A percentile compares a stretch with the other conserved stretches of the same genome.
Conservation (phyloP, 2,329 filamentous ascomycete genomes). For the Ascomycota sp. region DNA sequence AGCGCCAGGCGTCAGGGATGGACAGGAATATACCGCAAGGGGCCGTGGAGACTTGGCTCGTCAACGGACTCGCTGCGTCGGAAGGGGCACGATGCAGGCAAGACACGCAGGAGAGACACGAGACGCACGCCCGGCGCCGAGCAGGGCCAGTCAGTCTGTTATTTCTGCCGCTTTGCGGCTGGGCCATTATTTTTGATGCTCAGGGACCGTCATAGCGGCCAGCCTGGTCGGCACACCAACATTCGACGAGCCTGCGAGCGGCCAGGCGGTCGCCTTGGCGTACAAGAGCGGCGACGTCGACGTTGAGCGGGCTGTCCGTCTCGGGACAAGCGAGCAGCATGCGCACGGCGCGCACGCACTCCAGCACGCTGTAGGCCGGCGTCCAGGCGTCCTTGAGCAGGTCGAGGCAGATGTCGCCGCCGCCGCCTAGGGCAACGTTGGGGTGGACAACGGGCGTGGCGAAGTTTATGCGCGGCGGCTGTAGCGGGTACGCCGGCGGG, state of each 20-base stretch:
- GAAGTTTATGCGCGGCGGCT: constrained; percentile 62
- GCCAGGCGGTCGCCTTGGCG: constrained; percentile 47
- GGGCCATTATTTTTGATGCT: constrained; percentile 1
- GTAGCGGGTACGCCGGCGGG: constrained; percentile 57
- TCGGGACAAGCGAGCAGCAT: constrained; percentile 45
- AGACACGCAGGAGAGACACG: no score
- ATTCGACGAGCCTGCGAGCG: constrained; percentile 49
- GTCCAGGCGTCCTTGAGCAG: constrained; percentile 65
- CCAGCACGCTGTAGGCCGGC: constrained; percentile 62
- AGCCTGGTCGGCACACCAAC: constrained; percentile 32
- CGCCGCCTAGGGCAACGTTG: constrained; percentile 49
- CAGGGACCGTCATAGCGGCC: constrained; percentile 17
- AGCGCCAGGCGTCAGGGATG: no score
- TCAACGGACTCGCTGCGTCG: no score
- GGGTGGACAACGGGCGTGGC: constrained; percentile 71
- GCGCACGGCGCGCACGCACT: constrained; percentile 52
- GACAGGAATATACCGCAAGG: no score
- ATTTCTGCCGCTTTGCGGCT: no score
- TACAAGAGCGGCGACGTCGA: constrained; percentile 55
- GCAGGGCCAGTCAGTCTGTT: no score
- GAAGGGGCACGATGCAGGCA: no score
- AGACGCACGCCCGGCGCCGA: no score
- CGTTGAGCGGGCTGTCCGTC: constrained; percentile 56
- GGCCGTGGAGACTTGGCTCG: no score
- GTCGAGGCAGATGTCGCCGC: constrained; percentile 91